Base-by-base conservation (phyloP, 495 filamentous ascomycete genomes). In the Rhizodiscina lignyota region DNA sequence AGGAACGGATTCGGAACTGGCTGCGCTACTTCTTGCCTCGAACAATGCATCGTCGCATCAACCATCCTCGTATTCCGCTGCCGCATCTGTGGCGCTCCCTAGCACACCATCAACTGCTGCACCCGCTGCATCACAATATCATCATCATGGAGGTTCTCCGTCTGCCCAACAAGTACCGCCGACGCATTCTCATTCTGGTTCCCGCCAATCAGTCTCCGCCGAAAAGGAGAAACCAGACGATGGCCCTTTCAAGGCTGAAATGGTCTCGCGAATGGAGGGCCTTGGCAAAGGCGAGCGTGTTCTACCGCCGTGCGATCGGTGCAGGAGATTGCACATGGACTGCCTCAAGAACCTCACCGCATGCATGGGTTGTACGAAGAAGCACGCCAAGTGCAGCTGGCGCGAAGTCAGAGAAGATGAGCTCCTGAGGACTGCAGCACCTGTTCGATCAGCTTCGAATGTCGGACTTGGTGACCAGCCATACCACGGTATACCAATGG, bases 351-450 rank as follows among this genome's bases (percentile, higher is more conserved):
- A 91, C 39, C 59, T 84, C 22, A 87, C 81, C 0, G 79, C 83
- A 17, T 92, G 83, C 51, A 67, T 79, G 53, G 81, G 79, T 23
- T 92, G 83, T 54, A 89, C 83, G 1, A 81, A 79, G 53, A 86
- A 87, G 54, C 83, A 89, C 48, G 79, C 80, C 11, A 84, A 79
- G 41, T 92, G 83, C 52, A 71, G 67, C 17, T 92, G 83, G 83
- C 75, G 72, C 40, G 71, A 77, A 36, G 67, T 86, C 32, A 74
- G 69, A 24, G 72, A 83, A 31, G 70, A 74, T 0, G 83, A 89
- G 48, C n/a, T n/a, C n/a, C n/a, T n/a, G n/a, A n/a, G n/a, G n/a
- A n/a, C n/a, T n/a, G n/a, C n/a, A n/a, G n/a, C n/a, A n/a, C n/a
- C n/a, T n/a, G n/a, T n/a, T n/a, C n/a, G n/a, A n/a, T n/a, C n/a